Percentiles rank a stretch among this genome's conserved stretches.
Evolutionary conservation across 305 asterid species (phyloP).

Genomic region (Solanum hybrid): DNA sequence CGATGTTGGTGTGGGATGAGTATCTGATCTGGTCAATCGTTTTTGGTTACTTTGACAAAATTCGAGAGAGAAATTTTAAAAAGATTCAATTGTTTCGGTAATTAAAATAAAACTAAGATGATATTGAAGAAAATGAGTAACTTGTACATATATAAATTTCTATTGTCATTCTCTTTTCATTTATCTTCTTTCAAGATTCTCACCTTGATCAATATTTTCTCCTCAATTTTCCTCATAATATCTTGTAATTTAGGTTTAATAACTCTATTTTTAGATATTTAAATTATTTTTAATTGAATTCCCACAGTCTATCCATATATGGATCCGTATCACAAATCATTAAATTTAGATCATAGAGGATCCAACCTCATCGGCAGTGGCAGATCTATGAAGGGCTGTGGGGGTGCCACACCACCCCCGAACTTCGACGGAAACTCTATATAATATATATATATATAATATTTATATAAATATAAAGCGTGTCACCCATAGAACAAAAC

Average conservation of each 20-base stretch:
- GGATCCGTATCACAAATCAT: background rate
- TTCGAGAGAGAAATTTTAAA: background rate
- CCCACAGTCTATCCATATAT: background rate
- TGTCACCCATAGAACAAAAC: too few relatives aligned
- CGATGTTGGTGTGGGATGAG: background rate
- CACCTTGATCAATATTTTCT: background rate
- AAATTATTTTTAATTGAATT: background rate
- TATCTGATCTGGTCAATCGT: background rate
- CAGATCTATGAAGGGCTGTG: too few relatives aligned
- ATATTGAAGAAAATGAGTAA: background rate
- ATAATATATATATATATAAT: too few relatives aligned
- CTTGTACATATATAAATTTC: background rate
- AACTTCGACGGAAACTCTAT: too few relatives aligned
- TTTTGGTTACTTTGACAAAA: too few relatives aligned
- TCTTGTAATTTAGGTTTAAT: background rate
- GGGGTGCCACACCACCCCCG: too few relatives aligned
- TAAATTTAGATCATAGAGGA: background rate
- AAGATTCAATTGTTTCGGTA: background rate
- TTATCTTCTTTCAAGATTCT: background rate
- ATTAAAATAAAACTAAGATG: too few relatives aligned
- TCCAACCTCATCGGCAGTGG: background rate
- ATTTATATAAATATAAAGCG: too few relatives aligned
- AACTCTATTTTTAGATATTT: background rate
- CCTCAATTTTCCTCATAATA: background rate
- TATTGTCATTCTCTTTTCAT: background rate